These are phyloP conservation scores for Podila epicladia DNA, from an alignment of 192 early-diverging fungal genomes.

Conservation along the genomic window DNA sequence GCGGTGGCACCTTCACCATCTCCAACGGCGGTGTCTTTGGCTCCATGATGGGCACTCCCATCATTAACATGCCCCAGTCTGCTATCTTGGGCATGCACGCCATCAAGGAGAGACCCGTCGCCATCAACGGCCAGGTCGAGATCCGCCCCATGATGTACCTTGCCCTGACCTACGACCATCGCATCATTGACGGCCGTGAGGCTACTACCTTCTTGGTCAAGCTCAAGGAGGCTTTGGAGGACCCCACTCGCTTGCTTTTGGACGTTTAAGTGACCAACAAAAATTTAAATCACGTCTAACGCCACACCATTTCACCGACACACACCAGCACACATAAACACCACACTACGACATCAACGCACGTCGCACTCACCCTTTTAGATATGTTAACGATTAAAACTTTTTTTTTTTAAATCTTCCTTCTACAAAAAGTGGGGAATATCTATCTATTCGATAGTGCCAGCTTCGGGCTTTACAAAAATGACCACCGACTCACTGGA, in stretches of 20 bases:
- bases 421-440: neutral
- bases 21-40: constrained; percentile 99
- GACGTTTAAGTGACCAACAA: constrained; percentile 74
- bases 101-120: constrained; percentile 96
- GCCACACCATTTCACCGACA: too few species aligned
- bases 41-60: constrained; percentile 96
- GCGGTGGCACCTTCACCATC: constrained; percentile 99
- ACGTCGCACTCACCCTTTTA: too few species aligned
- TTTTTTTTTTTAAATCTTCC: neutral
- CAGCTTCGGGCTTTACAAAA: constrained; percentile 44
- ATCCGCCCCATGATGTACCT: constrained; percentile 97
- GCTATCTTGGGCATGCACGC: constrained; percentile 99
- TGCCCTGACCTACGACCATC: constrained; percentile 98
- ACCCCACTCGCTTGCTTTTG: constrained; percentile 91
- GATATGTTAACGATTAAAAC: neutral
- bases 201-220: constrained; percentile 98
- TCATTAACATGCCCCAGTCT: constrained; percentile 97
- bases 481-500: constrained; percentile 27
- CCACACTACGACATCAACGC: too few species aligned
- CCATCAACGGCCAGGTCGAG: constrained; percentile 92
- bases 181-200: constrained; percentile 97
- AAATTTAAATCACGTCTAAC: too few species aligned
- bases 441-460: constrained; percentile 12
- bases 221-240: constrained; percentile 96
- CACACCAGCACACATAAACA: too few species aligned